Evolutionary conservation across 2,329 filamentous ascomycete species (phyloP), one percentile per base, ranked within the genome.

Genomic region (Corinectria fuckeliana): DNA sequence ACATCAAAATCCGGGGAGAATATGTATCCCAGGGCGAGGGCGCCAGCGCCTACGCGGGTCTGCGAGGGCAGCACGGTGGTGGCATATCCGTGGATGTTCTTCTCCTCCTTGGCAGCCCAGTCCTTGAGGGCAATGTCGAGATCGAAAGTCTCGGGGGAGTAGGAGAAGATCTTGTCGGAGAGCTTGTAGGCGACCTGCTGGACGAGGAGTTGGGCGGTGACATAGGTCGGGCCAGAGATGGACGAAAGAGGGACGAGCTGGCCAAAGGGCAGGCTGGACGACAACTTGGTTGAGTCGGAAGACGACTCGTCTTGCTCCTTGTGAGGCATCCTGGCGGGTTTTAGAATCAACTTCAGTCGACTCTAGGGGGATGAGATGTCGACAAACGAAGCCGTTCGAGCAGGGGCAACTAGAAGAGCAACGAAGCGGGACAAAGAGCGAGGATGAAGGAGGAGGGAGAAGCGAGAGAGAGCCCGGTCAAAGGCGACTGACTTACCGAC

Each of bases 1-100:
- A 97, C 78, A 75, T 98, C 93, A 72, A 97, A 97, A 78, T 99
- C 95, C 72, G 92, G 92, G 61, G 93, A 97, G 83, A 98, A 99
- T 75, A 98, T 91, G 80, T 99, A 99, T 57, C 95, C 95, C 48
- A 99, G 85, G 20, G 95, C 93, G 73, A 98, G 91, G 65, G 91
- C 88, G 56, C 94, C 95, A 52, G 95, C 95, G 59, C 95, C 95
- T 56, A 90, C 87, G 53, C 95, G 86, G 41, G 93, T 96, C 81
- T 99, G 91, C 72, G 97, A 87, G 21, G 91, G 80, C 61, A 93
- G 84, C 45, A 98, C 87, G 13, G 87, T 82, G 48, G 95, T 94
- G 62, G 87, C 79, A 73, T 93, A 91, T 69, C 92, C 92, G 78
- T 93, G 88, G 63, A 90, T 87, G 80, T 99, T 99, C 74, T 84